Conservation (phyloP, 441 rosid genomes). For the Breynia disticha region DNA sequence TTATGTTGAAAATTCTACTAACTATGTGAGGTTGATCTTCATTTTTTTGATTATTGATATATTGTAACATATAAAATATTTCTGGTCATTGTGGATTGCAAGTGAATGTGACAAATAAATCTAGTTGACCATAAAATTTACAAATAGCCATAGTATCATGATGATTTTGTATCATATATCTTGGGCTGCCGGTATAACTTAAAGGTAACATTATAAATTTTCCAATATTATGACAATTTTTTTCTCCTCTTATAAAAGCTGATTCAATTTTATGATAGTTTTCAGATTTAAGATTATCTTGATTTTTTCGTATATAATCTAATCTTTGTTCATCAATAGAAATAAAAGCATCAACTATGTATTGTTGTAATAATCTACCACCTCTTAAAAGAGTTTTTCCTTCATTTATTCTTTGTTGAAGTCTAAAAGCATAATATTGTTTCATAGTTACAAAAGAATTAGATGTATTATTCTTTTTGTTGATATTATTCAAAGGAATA, state of each 20-base stretch:
- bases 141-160: conserved; percentile 1
- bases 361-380: conserved; percentile 7
- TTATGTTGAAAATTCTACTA: no score
- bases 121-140: no score
- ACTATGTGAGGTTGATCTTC: no score
- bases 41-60: no score
- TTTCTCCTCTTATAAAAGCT: conserved; percentile 6
- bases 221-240: not conserved
- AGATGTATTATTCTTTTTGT: no score
- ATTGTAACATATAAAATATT: no score
- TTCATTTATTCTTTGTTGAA: not conserved
- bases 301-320: not conserved
- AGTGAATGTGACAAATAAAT: no score
- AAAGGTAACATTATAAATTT: not conserved
- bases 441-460: no score
- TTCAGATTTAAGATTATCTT: not conserved
- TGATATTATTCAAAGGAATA: no score
- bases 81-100: no score
- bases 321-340: conserved; percentile 1
- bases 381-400: not conserved
- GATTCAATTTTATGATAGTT: not conserved
- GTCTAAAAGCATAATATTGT: not conserved
- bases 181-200: not conserved
- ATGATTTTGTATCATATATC: conserved; percentile 2
- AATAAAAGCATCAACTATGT: conserved; percentile 1